Conservation (phyloP, 2,329 filamentous ascomycete genomes). For the Chaetomiaceae sp. region DNA sequence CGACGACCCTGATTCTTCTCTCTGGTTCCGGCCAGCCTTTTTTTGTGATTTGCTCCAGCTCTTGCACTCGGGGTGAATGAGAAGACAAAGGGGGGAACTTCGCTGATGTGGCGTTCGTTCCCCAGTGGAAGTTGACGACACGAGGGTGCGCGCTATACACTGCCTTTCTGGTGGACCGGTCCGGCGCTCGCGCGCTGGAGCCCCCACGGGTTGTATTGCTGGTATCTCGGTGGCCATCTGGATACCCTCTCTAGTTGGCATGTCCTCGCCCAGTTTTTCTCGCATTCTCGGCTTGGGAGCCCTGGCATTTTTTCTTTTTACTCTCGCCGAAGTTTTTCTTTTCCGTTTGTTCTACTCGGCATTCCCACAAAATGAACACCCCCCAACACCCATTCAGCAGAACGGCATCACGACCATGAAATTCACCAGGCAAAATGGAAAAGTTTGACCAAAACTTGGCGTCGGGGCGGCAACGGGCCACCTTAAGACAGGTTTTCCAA, state of each 20-base stretch:
- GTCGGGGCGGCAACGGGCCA: constrained; percentile 18
- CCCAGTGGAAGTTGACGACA: constrained; percentile 22
- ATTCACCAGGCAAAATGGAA: constrained; percentile 24
- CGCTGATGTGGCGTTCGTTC: constrained; percentile 13
- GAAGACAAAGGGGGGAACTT: constrained; percentile 17
- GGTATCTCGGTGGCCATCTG: constrained; percentile 29
- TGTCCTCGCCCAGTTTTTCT: constrained; percentile 16
- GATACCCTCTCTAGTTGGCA: constrained; percentile 26
- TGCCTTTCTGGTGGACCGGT: constrained; percentile 25
- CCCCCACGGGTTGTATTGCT: constrained; percentile 25
- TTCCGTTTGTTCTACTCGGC: not conserved
- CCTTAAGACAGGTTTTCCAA: constrained; percentile 12
- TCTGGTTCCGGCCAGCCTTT: constrained; percentile 14
- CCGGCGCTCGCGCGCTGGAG: constrained; percentile 24
- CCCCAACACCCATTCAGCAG: constrained; percentile 10
- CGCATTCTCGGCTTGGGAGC: constrained; percentile 11
- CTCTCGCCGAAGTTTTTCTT: not conserved
- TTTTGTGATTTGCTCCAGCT: constrained; percentile 17
- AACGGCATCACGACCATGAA: constrained; percentile 21
- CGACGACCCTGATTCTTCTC: constrained; percentile 19
- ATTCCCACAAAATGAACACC: not conserved
- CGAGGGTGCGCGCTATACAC: constrained; percentile 25
- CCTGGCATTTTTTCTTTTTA: constrained; percentile 19
- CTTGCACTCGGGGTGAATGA: constrained; percentile 15
- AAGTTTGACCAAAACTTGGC: constrained; percentile 23